Evolutionary conservation across 176 grass and related monocot genomes (phyloP), one percentile per base, ranked within the genome.

Genomic region (Poa annua): DNA sequence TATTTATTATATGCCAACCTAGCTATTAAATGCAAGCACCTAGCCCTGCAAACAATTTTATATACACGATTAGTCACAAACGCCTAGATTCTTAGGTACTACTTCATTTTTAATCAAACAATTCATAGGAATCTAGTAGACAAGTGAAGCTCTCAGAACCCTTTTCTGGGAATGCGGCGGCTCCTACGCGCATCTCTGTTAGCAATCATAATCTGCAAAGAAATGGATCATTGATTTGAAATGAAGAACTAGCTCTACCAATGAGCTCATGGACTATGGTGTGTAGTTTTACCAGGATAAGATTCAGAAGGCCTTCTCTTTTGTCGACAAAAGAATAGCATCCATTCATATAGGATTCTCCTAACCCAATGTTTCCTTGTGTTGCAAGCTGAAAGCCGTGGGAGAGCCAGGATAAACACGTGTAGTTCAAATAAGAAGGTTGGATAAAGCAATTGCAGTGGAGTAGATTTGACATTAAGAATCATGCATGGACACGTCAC

Each of bases 151-250:
- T 65, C 35, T 34, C 62, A 34, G 62, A 17, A 65, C 62, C 62
- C 15, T 34, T 65, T 65, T 65, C 62, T 65, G 11, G 5, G 14
- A 65, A 65, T 65, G 14, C 62, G 9, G 7, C 14, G 5, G 29
- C 2, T 65, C 62, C 62, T 65, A 65, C 29, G 62, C 6, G 6
- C 62, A 65, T 65, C 62, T 65, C 62, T 65, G 29, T 65, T 65
- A 35, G 62, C 62, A 17, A 65, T 65, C 26, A 65, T 15, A 35
- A 65, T 65, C 62, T 65, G 62, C 62, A 35, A 65, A 65, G 61
- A 64, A 57, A 65, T 17, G 62, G 29, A 35, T 34, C 62, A 65
- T 65, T 14, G 15, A 61, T 34, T 14, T 33, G 25, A 33, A 69
- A 69, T 42, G 7, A 42, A 42, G 41, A 42, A 42, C 41, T 2